Percentiles rank a stretch among this genome's conserved stretches.
Evolutionary conservation across 2,329 filamentous ascomycete genomes (phyloP).

Genomic region (Colletotrichum gloeosporioides): DNA sequence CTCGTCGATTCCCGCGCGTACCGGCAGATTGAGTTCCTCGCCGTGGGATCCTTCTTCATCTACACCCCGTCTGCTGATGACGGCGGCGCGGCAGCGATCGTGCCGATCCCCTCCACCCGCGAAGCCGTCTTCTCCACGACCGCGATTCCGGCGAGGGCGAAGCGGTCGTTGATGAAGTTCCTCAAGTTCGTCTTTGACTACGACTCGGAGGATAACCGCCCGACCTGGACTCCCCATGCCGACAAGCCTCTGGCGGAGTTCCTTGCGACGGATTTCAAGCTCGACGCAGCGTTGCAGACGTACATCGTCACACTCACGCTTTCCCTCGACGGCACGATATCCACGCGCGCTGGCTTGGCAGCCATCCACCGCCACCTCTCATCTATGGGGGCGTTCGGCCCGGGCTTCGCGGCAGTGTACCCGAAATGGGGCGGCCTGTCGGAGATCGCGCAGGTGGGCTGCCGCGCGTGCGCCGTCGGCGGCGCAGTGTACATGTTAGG

Average conservation of each 20-base stretch:
- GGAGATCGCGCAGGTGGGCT: constrained; percentile 90
- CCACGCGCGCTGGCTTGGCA: constrained; percentile 70
- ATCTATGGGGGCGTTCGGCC: constrained; percentile 87
- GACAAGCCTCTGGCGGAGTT: constrained; percentile 62
- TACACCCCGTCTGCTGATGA: constrained; percentile 47
- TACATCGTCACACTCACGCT: constrained; percentile 73
- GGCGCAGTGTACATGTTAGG: constrained; percentile 89
- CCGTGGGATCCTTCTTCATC: constrained; percentile 92
- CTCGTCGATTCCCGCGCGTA: constrained; percentile 91
- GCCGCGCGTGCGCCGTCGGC: constrained; percentile 88
- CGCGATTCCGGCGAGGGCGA: constrained; percentile 77
- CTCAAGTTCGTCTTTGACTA: constrained; percentile 84
- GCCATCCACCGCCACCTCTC: constrained; percentile 80
- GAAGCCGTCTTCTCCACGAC: constrained; percentile 90
- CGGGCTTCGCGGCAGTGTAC: constrained; percentile 87
- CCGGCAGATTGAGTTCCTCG: constrained; percentile 89
- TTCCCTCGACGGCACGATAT: constrained; percentile 67
- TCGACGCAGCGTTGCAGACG: constrained; percentile 71
- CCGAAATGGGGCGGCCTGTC: constrained; percentile 92
- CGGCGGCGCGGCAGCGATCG: constrained; percentile 46
- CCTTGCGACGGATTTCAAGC: constrained; percentile 65
- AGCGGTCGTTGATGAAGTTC: constrained; percentile 91
- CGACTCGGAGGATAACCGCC: constrained; percentile 59
- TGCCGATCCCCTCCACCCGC: constrained; percentile 83
- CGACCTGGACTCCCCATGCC: constrained; percentile 64